Conservation (phyloP, 202 grass and related monocot species). For the Digitaria exilis region DNA sequence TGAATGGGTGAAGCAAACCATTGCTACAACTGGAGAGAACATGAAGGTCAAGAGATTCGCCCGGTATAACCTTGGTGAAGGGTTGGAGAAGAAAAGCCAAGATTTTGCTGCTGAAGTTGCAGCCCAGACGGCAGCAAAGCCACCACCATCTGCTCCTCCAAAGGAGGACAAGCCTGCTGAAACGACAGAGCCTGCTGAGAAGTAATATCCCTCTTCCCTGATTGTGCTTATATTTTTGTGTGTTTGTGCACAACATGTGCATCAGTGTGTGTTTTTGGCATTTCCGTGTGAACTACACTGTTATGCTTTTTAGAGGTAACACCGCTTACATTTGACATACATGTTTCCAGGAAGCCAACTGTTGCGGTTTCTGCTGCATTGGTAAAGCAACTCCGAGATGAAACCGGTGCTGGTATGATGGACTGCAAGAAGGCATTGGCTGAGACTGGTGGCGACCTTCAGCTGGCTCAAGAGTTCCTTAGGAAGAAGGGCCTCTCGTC, state of each 20-base stretch:
- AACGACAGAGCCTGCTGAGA: slow-evolving; percentile 60
- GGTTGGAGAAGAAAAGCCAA: slow-evolving; percentile 91
- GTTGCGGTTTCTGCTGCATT: slow-evolving; percentile 80
- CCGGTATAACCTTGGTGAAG: slow-evolving; percentile 93
- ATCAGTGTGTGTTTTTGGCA: slow-evolving; percentile 26
- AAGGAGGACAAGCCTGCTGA: slow-evolving; percentile 67
- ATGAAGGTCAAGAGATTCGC: slow-evolving; percentile 95
- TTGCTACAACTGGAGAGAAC: slow-evolving; percentile 88
- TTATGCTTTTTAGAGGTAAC: not conserved
- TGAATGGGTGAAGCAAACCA: slow-evolving; percentile 95
- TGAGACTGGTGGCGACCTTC: slow-evolving; percentile 78
- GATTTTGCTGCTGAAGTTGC: slow-evolving; percentile 98
- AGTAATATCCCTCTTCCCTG: slow-evolving; percentile 55
- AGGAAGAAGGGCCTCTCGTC: slow-evolving; percentile 97
- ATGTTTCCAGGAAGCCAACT: slow-evolving; percentile 59
- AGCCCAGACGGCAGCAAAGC: slow-evolving; percentile 73
- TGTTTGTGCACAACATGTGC: slow-evolving; percentile 18
- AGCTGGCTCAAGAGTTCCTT: slow-evolving; percentile 88
- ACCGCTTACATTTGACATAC: slow-evolving; percentile 27
- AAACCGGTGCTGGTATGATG: slow-evolving; percentile 99
- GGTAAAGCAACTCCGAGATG: slow-evolving; percentile 94
- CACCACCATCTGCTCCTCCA: slow-evolving; percentile 35
- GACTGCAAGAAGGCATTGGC: slow-evolving; percentile 95
- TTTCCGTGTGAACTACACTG: slow-evolving; percentile 22
- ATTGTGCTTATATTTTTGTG: slow-evolving; percentile 12